A percentile compares a stretch with the other conserved stretches of the same genome.
Conservation (phyloP, 78 protist species). For the Guillardia theta region DNA sequence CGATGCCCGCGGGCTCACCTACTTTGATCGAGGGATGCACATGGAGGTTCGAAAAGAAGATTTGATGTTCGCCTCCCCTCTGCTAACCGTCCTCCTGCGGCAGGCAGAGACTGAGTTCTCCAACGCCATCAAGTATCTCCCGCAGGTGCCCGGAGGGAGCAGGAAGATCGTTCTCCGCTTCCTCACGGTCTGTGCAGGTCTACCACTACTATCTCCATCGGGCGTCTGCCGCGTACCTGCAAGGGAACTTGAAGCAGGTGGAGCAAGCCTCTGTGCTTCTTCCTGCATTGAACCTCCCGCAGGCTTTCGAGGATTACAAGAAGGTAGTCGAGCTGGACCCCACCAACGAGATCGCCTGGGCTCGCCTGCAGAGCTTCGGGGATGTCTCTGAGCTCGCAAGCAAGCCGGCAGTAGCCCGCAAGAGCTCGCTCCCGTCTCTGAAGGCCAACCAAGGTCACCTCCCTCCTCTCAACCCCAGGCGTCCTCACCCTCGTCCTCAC, state of each 20-base stretch:
- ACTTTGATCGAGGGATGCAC: slow-evolving; percentile 11
- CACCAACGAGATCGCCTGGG: slow-evolving; percentile 8
- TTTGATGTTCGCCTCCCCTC: no score
- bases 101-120: not conserved
- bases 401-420: not conserved
- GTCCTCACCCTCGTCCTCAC: no score
- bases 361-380: not conserved
- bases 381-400: not conserved
- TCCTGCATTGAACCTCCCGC: not conserved
- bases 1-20: slow-evolving; percentile 7
- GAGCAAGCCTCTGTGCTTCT: no score
- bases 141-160: not conserved
- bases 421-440: no score
- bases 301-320: slow-evolving; percentile 28
- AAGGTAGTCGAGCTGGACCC: slow-evolving; percentile 27
- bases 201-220: slow-evolving; percentile 33
- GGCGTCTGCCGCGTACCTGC: slow-evolving; percentile 26
- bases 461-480: no score
- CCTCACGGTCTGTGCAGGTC: not conserved
- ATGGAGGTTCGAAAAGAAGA: no score
- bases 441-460: no score
- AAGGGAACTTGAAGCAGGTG: not conserved
- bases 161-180: not conserved
- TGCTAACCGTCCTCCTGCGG: no score
- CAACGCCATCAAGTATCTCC: not conserved